phyloP scores from a whole-genome alignment of 495 filamentous ascomycete species.

The Penicillium robsamsonii region DNA sequence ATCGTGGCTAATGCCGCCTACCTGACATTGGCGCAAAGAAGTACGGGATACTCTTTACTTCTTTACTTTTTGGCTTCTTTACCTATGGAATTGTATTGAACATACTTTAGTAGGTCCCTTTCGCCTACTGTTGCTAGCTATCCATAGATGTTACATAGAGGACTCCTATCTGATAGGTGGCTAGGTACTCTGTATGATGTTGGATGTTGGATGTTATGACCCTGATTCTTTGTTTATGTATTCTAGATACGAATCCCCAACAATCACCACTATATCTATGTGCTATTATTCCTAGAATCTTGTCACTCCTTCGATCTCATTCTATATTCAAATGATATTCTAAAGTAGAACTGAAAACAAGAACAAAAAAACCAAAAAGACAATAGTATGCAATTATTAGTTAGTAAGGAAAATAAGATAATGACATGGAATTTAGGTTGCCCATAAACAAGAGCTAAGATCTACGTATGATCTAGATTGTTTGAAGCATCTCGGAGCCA shows the following conservation, averaged over 20 bases:
- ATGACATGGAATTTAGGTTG: background rate
- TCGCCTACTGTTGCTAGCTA: background rate
- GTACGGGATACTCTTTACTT: background rate
- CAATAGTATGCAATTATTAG: background rate
- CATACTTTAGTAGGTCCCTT: background rate
- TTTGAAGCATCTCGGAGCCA: constrained; percentile 3
- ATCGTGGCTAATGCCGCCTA: constrained; percentile 9
- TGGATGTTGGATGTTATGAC: background rate
- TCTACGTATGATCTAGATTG: background rate
- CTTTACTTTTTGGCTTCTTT: background rate
- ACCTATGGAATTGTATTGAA: background rate
- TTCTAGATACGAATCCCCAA: too few species aligned
- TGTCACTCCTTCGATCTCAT: background rate
- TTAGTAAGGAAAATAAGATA: background rate
- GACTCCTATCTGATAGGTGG: too few species aligned
- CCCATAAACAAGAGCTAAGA: background rate
- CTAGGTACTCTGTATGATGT: background rate
- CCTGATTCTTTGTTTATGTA: too few species aligned
- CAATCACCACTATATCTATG: too few species aligned
- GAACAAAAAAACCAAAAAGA: background rate
- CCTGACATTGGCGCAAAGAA: constrained; percentile 1
- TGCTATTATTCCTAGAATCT: background rate
- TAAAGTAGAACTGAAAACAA: background rate
- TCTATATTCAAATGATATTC: background rate
- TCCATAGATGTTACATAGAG: too few species aligned